These are phyloP conservation scores for Solanum corneliomulleri DNA, from an alignment of 257 asterid species.

Conservation along the genomic window DNA sequence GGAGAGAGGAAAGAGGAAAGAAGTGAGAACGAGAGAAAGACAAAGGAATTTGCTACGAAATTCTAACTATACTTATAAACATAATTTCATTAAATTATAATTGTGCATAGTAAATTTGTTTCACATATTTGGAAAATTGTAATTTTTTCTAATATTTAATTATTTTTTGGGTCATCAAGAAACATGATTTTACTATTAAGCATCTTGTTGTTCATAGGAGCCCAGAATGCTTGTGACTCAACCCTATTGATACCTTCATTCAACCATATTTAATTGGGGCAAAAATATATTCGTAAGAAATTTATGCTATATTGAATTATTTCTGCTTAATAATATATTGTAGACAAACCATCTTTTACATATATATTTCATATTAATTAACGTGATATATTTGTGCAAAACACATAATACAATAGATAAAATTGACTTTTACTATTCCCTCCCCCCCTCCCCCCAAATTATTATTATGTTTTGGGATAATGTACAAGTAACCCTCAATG, in stretches of 20 bases:
- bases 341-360: not conserved
- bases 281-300: not conserved
- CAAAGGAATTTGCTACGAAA: no score
- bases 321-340: not conserved
- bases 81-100: no score
- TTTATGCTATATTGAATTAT: no score
- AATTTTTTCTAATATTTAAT: not conserved
- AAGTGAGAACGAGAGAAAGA: not conserved
- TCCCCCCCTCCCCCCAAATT: not conserved
- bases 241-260: not conserved
- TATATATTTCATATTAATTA: no score
- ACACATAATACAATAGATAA: not conserved
- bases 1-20: not conserved
- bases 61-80: no score
- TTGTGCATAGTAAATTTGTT: not conserved
- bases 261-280: not conserved
- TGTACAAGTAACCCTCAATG: no score
- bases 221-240: not conserved
- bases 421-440: not conserved
- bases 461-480: no score
- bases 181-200: not conserved
- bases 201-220: not conserved
- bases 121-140: no score
- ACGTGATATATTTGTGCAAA: not conserved
- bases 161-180: not conserved